A percentile compares a stretch with the other conserved stretches of the same genome.
These are phyloP conservation scores for Torulaspora globosa DNA, from an alignment of 1,139 yeast genomes.

Conservation along the genomic window DNA sequence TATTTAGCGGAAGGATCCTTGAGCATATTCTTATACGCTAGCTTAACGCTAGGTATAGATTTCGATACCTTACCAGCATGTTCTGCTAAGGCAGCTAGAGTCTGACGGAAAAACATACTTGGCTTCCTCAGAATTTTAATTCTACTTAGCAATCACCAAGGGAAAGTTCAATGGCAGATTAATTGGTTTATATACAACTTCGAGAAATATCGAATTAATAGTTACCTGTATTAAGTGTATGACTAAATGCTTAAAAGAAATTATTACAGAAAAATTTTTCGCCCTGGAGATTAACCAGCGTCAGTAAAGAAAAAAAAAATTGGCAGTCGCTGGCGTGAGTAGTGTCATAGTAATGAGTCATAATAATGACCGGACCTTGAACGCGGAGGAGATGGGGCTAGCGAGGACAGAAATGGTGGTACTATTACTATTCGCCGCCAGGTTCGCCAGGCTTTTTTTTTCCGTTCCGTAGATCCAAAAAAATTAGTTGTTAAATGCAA, in stretches of 20 bases:
- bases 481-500: neutral
- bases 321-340: neutral
- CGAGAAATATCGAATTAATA: no score
- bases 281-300: neutral
- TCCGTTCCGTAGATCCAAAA: no score
- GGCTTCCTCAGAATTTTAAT: neutral
- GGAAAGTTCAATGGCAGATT: neutral
- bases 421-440: no score
- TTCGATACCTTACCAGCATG: constrained; percentile 24
- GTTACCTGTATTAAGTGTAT: neutral
- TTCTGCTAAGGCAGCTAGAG: constrained; percentile 17
- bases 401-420: no score
- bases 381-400: no score
- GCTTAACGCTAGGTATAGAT: constrained; percentile 34
- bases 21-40: constrained; percentile 47
- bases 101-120: constrained; percentile 15
- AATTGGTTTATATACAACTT: constrained; percentile 1
- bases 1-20: constrained; percentile 79
- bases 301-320: neutral
- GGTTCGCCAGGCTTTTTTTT: no score
- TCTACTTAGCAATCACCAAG: no score
- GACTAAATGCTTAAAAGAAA: constrained; percentile 2
- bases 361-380: neutral
- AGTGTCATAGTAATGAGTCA: neutral
- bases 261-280: constrained; percentile 7